These are phyloP conservation scores for Ascoidea asiatica DNA, from an alignment of 805 yeast genomes.

Conservation along the genomic window DNA sequence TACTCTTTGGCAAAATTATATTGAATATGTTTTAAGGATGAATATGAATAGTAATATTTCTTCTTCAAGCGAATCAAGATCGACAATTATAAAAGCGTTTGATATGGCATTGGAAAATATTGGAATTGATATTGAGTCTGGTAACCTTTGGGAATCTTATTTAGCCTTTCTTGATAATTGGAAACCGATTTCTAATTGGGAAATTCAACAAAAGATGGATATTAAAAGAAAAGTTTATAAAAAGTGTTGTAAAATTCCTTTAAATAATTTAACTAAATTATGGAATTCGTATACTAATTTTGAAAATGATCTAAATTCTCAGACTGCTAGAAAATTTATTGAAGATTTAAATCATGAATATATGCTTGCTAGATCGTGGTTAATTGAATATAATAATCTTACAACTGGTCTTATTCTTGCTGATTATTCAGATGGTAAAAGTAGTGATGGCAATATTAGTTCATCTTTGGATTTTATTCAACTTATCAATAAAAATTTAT, in stretches of 20 bases:
- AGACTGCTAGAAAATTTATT: constrained; percentile 74
- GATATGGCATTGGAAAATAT: constrained; percentile 69
- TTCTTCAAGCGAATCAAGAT: constrained; percentile 69
- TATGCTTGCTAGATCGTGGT: constrained; percentile 74
- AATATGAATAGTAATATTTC: constrained; percentile 61
- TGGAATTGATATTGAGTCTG: constrained; percentile 65
- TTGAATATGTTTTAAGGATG: constrained; percentile 59
- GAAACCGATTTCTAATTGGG: constrained; percentile 75
- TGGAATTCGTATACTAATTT: constrained; percentile 77
- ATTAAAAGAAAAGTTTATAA: constrained; percentile 61
- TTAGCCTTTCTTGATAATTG: constrained; percentile 64
- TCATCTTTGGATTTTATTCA: background rate
- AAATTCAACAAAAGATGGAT: constrained; percentile 70
- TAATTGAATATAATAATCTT: constrained; percentile 52
- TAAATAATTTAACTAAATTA: constrained; percentile 54
- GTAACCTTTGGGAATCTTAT: constrained; percentile 70
- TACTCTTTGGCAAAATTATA: constrained; percentile 62
- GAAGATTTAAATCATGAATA: constrained; percentile 73
- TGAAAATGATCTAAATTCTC: constrained; percentile 63
- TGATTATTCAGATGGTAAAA: constrained; percentile 13
- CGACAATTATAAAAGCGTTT: constrained; percentile 65
- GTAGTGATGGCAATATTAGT: constrained; percentile 13
- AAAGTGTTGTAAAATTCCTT: constrained; percentile 61
- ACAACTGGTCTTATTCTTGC: constrained; percentile 36
- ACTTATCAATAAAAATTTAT: constrained; percentile 10